Evolutionary conservation across 176 grass and related monocot species (phyloP), one percentile per base, ranked within the genome.

Genomic region (Bothriochloa decipiens): DNA sequence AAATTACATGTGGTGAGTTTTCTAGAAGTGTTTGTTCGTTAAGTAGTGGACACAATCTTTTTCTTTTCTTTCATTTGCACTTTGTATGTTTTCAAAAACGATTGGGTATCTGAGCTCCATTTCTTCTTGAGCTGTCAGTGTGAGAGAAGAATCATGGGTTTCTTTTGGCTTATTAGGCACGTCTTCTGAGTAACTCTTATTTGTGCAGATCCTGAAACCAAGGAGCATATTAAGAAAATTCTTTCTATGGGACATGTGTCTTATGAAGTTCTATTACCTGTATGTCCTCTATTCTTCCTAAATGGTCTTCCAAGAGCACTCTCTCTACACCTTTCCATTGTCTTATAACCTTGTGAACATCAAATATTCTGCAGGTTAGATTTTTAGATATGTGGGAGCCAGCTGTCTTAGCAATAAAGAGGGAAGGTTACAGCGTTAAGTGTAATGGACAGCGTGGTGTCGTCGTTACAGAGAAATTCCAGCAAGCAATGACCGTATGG

Each of bases 311-410:
- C 72, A 77, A 85, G 64, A 79, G 32, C 29, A 68, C 53, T 68
- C 22, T 4, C 7, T 11, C 2, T 4, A 40, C 50, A 46, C 75
- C 37, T 78, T 60, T 58, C 47, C 39, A 33, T 4, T 87, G 9
- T 26, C 65, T 58, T 86, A 46, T 65, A 78, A 60, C 18, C 47
- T 61, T 57, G 63, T 16, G 45, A 75, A 70, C 25, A 35, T 66
- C 22, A 37, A 80, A 60, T 28, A 81, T 49, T 78, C 11, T 80
- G 74, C 88, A 98, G 96, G 91, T 88, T 86, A 92, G 87, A 86
- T 98, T 89, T 83, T 79, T 98, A 66, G 89, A 95, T 85, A 94
- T 98, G 91, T 98, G 96, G 96, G 96, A 98, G 70, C 83, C 85
- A 67, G 93, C 93, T 72, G 84, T 95, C 77, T 78, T 98, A 84